Conservation (phyloP, 768 basidiomycete species). For the Calocybe indica region DNA sequence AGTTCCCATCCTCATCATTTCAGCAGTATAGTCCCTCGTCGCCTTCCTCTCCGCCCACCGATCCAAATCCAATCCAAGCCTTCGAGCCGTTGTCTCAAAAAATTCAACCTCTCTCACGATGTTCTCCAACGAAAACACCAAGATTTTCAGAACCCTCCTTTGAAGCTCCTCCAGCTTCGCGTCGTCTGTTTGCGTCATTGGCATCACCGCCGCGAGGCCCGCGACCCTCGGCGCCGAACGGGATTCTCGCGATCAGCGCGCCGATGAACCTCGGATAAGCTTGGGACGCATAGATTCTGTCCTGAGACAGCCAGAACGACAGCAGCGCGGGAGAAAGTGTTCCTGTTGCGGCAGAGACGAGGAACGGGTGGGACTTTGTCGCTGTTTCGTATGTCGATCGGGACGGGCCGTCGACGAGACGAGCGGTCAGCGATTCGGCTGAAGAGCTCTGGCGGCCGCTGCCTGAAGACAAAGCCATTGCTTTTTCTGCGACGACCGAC, state of each 20-base stretch:
- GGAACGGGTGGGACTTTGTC: conserved; percentile 46
- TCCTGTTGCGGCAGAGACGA: conserved; percentile 49
- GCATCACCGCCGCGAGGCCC: conserved; percentile 26
- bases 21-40: conserved; percentile 67
- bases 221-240: conserved; percentile 32
- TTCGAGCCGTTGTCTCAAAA: conserved; percentile 46
- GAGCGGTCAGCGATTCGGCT: no score
- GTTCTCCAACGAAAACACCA: conserved; percentile 51
- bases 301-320: conserved; percentile 63
- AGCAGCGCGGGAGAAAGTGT: conserved; percentile 43
- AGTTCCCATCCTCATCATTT: conserved; percentile 52
- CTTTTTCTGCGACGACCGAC: no score
- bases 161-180: no score
- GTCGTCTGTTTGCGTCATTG: conserved; percentile 14
- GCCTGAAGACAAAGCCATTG: no score
- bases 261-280: conserved; percentile 74
- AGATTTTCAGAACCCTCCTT: conserved; percentile 32
- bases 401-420: no score
- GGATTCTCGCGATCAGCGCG: conserved; percentile 55
- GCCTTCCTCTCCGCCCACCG: conserved; percentile 49
- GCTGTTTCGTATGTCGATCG: conserved; percentile 34
- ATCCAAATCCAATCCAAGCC: conserved; percentile 39
- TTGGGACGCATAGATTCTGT: conserved; percentile 67
- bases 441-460: no score
- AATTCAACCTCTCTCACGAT: conserved; percentile 53